Evolutionary conservation across 2,329 filamentous ascomycete species (phyloP).

Genomic region (Pseudogymnoascus sp.): DNA sequence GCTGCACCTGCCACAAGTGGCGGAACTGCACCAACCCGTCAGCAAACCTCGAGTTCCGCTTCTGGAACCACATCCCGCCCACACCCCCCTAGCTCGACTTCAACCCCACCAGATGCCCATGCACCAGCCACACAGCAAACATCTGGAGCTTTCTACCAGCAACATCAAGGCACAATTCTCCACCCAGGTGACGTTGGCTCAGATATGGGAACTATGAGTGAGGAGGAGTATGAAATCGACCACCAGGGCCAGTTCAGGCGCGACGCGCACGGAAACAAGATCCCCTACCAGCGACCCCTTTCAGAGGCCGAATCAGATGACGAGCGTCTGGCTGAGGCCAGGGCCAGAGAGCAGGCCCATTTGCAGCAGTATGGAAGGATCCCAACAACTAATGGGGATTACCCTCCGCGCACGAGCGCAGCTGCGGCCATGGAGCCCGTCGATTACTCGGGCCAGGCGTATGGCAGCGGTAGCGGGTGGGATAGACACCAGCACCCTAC

Average conservation of each 20-base stretch:
- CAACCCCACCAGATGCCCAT: slow-evolving; percentile 32
- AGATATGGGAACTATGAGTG: slow-evolving; percentile 54
- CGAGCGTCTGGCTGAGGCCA: slow-evolving; percentile 39
- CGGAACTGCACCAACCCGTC: slow-evolving; percentile 22
- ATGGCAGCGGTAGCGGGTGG: slow-evolving; percentile 61
- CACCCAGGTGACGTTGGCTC: slow-evolving; percentile 29
- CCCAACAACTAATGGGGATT: slow-evolving; percentile 21
- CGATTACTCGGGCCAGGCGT: slow-evolving; percentile 61
- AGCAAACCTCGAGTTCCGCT: slow-evolving; percentile 24
- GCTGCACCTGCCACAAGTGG: slow-evolving; percentile 16
- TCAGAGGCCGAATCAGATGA: slow-evolving; percentile 49
- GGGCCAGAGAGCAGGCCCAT: slow-evolving; percentile 22
- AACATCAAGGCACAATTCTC: slow-evolving; percentile 30
- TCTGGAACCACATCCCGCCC: slow-evolving; percentile 11
- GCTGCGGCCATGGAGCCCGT: slow-evolving; percentile 25
- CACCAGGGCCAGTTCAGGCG: slow-evolving; percentile 51
- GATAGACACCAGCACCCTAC: slow-evolving; percentile 85
- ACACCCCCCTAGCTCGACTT: slow-evolving; percentile 15
- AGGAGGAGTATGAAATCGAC: slow-evolving; percentile 65
- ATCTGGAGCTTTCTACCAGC: slow-evolving; percentile 36
- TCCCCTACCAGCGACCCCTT: slow-evolving; percentile 38
- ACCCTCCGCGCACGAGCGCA: slow-evolving; percentile 15
- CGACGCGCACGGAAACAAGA: slow-evolving; percentile 52
- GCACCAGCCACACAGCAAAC: slow-evolving; percentile 37
- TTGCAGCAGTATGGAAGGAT: slow-evolving; percentile 19